A percentile compares a stretch with the other conserved stretches of the same genome.
These are phyloP conservation scores for Dendrocalamus sinicus DNA, from an alignment of 176 grass and related monocot species.

Conservation along the genomic window DNA sequence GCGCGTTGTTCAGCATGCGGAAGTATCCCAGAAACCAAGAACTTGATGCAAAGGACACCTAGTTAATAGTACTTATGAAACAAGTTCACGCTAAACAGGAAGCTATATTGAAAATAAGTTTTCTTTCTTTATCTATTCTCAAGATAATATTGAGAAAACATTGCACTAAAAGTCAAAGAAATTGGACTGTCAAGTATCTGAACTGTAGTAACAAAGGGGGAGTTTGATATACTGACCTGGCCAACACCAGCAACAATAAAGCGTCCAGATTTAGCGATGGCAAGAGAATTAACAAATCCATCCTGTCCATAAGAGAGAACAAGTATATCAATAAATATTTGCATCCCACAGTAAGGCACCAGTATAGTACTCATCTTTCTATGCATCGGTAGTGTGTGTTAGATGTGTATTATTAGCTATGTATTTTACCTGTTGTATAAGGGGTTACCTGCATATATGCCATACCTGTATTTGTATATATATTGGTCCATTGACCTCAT, in stretches of 20 bases:
- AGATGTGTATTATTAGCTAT: too few species aligned
- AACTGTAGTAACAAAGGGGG: background rate
- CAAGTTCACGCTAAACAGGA: background rate
- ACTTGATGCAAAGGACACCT: background rate
- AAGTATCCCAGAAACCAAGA: background rate
- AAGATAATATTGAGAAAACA: background rate
- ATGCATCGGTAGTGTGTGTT: background rate
- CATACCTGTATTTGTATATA: too few species aligned
- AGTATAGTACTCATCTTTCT: background rate
- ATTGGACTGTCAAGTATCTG: background rate
- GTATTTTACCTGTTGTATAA: too few species aligned
- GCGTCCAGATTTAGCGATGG: constrained; percentile 72
- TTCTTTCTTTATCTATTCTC: background rate
- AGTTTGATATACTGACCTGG: constrained; percentile 54
- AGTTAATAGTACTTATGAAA: background rate
- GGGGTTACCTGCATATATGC: too few species aligned
- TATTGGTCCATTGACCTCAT: too few species aligned
- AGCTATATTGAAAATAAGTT: background rate
- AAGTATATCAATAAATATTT: background rate
- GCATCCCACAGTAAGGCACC: background rate
- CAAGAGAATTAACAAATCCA: constrained; percentile 83
- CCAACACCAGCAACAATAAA: constrained; percentile 89
- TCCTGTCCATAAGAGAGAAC: constrained; percentile 43
- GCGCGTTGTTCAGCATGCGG: background rate
- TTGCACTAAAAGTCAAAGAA: background rate